Evolutionary conservation across 2,329 filamentous ascomycete genomes (phyloP), one percentile per base, ranked within the genome.

Genomic region (Monilinia vaccinii-corymbosi): DNA sequence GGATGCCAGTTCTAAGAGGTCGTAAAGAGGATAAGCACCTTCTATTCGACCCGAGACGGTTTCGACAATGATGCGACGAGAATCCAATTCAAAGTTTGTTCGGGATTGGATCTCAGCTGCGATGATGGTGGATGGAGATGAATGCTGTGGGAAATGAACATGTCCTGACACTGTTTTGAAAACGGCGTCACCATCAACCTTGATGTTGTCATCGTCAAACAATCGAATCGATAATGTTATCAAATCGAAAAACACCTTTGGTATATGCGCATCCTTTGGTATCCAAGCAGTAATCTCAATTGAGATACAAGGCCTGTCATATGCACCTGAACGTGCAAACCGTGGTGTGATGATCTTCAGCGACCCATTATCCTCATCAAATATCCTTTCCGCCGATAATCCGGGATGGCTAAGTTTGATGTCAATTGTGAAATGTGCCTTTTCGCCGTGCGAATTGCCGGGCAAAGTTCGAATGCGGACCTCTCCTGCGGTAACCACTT

Each of bases 211-310:
- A 16, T 69, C 63, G 11, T 69, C 64, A 14, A 67, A 64, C 13
- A 53, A 23, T 40, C 63, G 60, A 8, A 70, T 44, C 1, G 50
- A 61, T 40, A 71, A 65, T 34, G 63, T 60, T 46, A 65, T 61
- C 38, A 65, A 48, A 25, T 67, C 60, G 11, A 71, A 60, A 9
- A 61, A 28, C 5, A 71, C 46, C 4, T 61, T 59, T 2, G 56
- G 59, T 5, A 71, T 63, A 38, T 67, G 36, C 23, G 63, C 62
- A 62, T 66, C 59, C 28, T 70, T 67, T n/a, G 69, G 70, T 46
- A 71, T 58, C 68, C 67, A 72, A 45, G 66, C 69, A 16, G 66
- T 70, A 36, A 71, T 65, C 40, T 66, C 66, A 11, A 72, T 18
- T 28, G 66, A 69, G 25, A 72, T 61, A 50, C 69, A 71, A 50